Base-by-base conservation (phyloP, 2,329 filamentous ascomycete species). In the Colletotrichum cuscutae region DNA sequence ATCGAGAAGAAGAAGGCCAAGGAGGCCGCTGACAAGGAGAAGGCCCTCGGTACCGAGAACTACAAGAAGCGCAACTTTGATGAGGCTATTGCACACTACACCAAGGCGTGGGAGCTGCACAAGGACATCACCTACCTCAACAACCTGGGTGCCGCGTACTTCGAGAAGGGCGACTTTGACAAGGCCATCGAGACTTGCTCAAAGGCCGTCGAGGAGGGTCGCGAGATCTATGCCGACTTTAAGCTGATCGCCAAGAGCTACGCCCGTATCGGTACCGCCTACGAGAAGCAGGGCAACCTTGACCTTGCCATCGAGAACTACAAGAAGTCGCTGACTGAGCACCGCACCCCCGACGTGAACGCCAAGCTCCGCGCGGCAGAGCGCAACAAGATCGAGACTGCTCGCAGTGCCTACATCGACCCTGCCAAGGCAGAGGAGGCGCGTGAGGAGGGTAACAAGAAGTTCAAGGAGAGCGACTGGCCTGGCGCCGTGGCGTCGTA, bases 31-130 rank as follows among this genome's bases (percentile, higher is more conserved):
- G 97, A 99, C 78, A 94, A 95, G 82, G 94, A 98, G 85, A 99
- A 99, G 90, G 94, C 92, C 35, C 87, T 97, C 70, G 97, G 97
- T 71, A 99, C 96, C 15, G 95, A 97, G 78, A 92, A 93, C 82
- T 99, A 99, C 89, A 99, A 99, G 92, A 98, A 98, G 90, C 93
- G 95, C 77, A 92, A 98, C 81, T 98, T 99, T 77, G 97, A 98
- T 79, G 91, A 93, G 80, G 97, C 97, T 63, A 98, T 99, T 79
- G 91, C 92, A 80, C 95, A 99, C 86, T 99, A 99, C 88, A 90
- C 84, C 81, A 97, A 97, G 83, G 97, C 97, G 0, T 99, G 97
- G 97, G 95, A 98, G 72, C 84, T 94, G 52, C 89, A 94, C 90
- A 97, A 98, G 88, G 97, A 99, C 79, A 97, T 99, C 79, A 97